These are phyloP conservation scores for Gossypium schwendimanii DNA, from an alignment of 441 rosid genomes.

Conservation along the genomic window DNA sequence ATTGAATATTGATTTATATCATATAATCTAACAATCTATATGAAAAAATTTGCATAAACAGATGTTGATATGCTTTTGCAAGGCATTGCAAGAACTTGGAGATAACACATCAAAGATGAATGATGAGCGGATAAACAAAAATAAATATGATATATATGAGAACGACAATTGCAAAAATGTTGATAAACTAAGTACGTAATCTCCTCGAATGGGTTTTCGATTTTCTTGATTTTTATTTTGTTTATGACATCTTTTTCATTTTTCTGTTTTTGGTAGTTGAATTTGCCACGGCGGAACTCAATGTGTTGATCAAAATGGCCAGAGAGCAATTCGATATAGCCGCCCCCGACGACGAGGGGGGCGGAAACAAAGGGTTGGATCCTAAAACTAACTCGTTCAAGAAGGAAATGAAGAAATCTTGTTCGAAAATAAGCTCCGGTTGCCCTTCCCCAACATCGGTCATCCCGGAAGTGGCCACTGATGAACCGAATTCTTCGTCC, in stretches of 20 bases:
- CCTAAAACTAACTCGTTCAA: conserved; percentile 14
- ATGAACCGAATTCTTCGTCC: conserved; percentile 42
- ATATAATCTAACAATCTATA: not conserved
- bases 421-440: conserved; percentile 31
- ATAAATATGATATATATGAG: conserved; percentile 33
- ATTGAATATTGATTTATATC: not conserved
- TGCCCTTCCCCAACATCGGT: conserved; percentile 72
- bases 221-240: not conserved
- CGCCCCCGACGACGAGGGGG: conserved; percentile 40
- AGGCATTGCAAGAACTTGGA: conserved; percentile 53
- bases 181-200: conserved; percentile 46
- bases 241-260: too few relatives aligned
- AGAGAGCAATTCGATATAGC: conserved; percentile 49
- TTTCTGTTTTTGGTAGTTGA: conserved; percentile 38
- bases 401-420: too few relatives aligned
- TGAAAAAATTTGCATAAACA: conserved; percentile 16
- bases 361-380: conserved; percentile 26
- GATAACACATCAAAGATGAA: conserved; percentile 47
- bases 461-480: conserved; percentile 37
- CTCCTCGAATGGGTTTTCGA: not conserved
- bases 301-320: conserved; percentile 49
- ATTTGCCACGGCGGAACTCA: conserved; percentile 45
- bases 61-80: conserved; percentile 52
- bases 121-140: conserved; percentile 30
- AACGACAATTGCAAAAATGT: conserved; percentile 29